These are phyloP conservation scores for Phytophthora lateralis DNA, from an alignment of 352 stramenopile species.

Conservation along the genomic window DNA sequence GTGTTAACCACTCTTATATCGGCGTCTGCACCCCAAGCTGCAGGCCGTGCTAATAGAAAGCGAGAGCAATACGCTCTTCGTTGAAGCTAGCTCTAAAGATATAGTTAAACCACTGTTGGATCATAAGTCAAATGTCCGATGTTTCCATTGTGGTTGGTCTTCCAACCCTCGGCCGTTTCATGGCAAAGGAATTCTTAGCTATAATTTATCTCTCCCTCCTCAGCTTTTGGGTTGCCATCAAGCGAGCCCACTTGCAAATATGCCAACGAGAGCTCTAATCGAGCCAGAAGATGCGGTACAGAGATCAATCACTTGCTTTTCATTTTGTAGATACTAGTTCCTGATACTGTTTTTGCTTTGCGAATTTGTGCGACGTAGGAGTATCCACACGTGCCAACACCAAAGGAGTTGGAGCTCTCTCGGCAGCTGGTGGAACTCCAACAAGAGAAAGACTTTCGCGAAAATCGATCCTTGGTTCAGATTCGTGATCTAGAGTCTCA, in stretches of 20 bases:
- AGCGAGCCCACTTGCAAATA: background rate
- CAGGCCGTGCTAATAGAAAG: slow-evolving; percentile 6
- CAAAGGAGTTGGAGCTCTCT: slow-evolving; percentile 75
- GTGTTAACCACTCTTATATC: background rate
- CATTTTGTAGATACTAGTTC: background rate
- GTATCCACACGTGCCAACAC: slow-evolving; percentile 74
- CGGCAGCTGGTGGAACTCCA: slow-evolving; percentile 67
- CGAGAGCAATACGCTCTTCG: background rate
- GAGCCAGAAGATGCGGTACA: slow-evolving; percentile 51
- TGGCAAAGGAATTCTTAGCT: slow-evolving; percentile 3
- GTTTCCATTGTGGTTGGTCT: too few relatives aligned
- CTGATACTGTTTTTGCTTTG: background rate
- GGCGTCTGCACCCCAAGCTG: slow-evolving; percentile 2
- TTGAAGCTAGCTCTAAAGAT: background rate
- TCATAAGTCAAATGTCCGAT: background rate
- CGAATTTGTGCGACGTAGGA: slow-evolving; percentile 36
- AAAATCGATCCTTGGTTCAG: slow-evolving; percentile 62
- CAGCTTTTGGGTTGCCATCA: background rate
- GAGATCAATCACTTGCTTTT: background rate
- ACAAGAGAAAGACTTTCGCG: slow-evolving; percentile 69
- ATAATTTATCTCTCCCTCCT: background rate
- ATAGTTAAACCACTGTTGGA: too few relatives aligned
- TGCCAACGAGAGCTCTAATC: slow-evolving; percentile 21
- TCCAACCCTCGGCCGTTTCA: slow-evolving; percentile 1
- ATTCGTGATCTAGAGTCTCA: slow-evolving; percentile 72